Evolutionary conservation across 192 early-diverging fungal species (phyloP).

Genomic region (Chytriomyces sp.): DNA sequence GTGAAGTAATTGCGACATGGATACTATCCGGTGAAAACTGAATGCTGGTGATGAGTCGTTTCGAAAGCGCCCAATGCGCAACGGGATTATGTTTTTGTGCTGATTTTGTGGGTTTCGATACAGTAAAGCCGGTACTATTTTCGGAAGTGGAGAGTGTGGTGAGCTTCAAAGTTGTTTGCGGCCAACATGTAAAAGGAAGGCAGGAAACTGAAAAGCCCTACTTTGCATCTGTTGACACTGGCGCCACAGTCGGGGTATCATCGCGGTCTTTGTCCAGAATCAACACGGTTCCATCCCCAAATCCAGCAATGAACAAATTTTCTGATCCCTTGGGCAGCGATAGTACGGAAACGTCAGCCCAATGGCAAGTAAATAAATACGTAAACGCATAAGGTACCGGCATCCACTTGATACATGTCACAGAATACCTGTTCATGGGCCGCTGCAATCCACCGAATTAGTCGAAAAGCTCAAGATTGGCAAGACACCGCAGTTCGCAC

Average conservation of each 20-base stretch:
- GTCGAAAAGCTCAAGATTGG: not conserved
- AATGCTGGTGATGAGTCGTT: constrained; percentile 75
- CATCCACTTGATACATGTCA: constrained; percentile 88
- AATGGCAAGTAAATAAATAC: not conserved
- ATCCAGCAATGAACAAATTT: constrained; percentile 81
- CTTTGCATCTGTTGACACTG: constrained; percentile 26
- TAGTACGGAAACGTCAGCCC: not conserved
- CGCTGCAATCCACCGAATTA: constrained; percentile 44
- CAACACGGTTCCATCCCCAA: constrained; percentile 82
- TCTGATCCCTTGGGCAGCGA: constrained; percentile 63
- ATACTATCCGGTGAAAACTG: constrained; percentile 84
- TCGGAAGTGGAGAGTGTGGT: not conserved
- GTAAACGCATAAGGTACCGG: constrained; percentile 54
- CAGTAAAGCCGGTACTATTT: constrained; percentile 19
- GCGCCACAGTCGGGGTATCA: constrained; percentile 50
- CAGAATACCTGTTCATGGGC: constrained; percentile 65
- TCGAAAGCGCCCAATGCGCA: constrained; percentile 76
- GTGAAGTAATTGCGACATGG: constrained; percentile 78
- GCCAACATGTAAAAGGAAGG: not conserved
- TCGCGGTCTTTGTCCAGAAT: constrained; percentile 88
- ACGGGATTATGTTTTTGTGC: constrained; percentile 75
- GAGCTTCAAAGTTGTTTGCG: not conserved
- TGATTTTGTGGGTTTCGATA: constrained; percentile 46
- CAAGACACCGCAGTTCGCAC: constrained; percentile 40
- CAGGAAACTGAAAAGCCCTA: constrained; percentile 7